Evolutionary conservation across 768 basidiomycete genomes (phyloP), one percentile per base, ranked within the genome.

Genomic region (Naganishia onofrii): DNA sequence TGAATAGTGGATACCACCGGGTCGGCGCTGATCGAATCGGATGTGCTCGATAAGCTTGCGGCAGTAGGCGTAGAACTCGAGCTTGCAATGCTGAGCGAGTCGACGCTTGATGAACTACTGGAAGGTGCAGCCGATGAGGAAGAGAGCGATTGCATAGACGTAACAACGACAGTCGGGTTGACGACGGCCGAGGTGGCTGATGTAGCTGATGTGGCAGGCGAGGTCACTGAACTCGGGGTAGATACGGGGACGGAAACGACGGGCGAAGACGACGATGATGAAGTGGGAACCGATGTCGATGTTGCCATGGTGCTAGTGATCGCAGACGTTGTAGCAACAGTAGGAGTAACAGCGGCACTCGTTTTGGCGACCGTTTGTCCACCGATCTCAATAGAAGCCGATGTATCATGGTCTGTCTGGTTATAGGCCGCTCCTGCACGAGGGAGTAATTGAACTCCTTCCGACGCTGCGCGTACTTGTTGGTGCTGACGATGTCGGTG

Each of bases 401-500:
- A 29, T 0, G 44, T 21, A 36, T 69, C 68, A 29, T 63, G 60
- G 28, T 63, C 60, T 42, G 68, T 57, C 57, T 60, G 12, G 46
- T 69, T 69, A 31, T 51, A 69, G 1, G 57, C 68, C 29, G 68
- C 68, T 2, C 68, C 68, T 10, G 68, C 68, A 31, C 68, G 38
- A 17, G 23, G 38, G 9, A 48, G 19, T 29, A 67, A 31, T 4
- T 66, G 29, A 2, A 42, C 29, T 31, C 48, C 1, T 9, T 34
- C 29, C 9, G 42, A 42, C 13, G 42, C 42, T 2, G 46, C 46
- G 13, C 26, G 15, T 51, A 12, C 46, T 31, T 31, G 63, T n/a
- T 31, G 60, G 28, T 51, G 48, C n/a, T 26, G 48, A 26, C 48
- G 48, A 12, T 51, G 57, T 10, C 57, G 57, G 34, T 58, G 57